Percentiles rank a stretch among this genome's conserved stretches.
These are phyloP conservation scores for Escallonia rubra DNA, from an alignment of 129 eudicot genomes.

Conservation along the genomic window DNA sequence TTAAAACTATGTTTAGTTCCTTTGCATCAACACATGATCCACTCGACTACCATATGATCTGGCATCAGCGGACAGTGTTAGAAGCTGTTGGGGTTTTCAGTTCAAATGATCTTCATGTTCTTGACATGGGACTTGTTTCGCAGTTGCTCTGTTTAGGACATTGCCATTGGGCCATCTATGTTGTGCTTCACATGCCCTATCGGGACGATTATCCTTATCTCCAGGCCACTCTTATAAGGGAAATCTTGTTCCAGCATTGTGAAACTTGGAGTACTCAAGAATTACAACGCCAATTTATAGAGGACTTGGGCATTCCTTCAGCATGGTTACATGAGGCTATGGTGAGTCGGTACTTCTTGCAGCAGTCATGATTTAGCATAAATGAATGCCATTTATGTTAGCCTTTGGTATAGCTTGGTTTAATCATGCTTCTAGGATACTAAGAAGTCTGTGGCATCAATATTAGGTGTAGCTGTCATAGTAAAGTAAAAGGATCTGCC, in stretches of 20 bases:
- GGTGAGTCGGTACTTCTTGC: conserved; percentile 45
- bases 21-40: conserved; percentile 91
- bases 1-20: conserved; percentile 94
- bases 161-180: conserved; percentile 97
- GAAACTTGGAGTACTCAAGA: conserved; percentile 83
- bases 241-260: conserved; percentile 83
- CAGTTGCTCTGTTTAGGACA: conserved; percentile 72
- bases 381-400: not conserved
- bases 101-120: conserved; percentile 85
- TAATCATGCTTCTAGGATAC: conserved; percentile 2
- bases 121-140: conserved; percentile 84
- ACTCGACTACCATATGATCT: conserved; percentile 96
- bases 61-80: conserved; percentile 95
- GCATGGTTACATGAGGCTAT: conserved; percentile 96
- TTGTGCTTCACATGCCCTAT: conserved; percentile 84
- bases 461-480: not conserved
- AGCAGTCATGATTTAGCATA: not conserved
- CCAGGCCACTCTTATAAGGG: conserved; percentile 66
- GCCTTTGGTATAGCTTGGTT: not conserved
- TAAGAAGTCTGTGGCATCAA: conserved; percentile 2
- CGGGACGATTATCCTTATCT: conserved; percentile 75
- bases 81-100: conserved; percentile 80
- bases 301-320: conserved; percentile 76
- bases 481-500: too few species aligned
- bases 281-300: conserved; percentile 60